Base-by-base conservation (phyloP, 371 early-diverging fungal genomes). In the Rhizopus delemar region DNA sequence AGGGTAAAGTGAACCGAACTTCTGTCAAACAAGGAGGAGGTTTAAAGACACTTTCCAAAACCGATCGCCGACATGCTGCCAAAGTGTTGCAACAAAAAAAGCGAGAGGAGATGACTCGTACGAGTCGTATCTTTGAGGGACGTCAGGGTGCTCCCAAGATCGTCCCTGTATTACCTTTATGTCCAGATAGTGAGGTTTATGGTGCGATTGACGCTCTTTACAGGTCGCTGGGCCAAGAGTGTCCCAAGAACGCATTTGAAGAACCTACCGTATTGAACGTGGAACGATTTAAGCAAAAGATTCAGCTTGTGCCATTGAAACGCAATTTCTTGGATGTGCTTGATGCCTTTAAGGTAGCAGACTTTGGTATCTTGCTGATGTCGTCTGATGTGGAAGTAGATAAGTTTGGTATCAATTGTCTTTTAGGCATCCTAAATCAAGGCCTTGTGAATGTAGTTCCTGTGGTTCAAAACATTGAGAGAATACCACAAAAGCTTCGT, bases 381-480 rank as follows among this genome's bases (percentile, higher is more conserved):
- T 93, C 94, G 6, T 92, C 95, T 5, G 82, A 86, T n/a, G 90
- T 83, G 7, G 96, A 97, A 68, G 97, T 98, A 4, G 98, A 97
- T 71, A 78, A 80, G 51, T 93, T 94, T 74, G 98, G 98, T 49
- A 88, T 90, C 71, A 81, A 78, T 62, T 83, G 86, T 56, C 66
- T 98, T 58, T 75, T 86, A 29, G 86, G 90, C 41, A 86, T 98
- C 51, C 90, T 91, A 69, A 84, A 90, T 45, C 95, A 94, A 71
- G 97, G 96, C 53, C 81, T 93, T 6, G 88, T 94, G 3, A 82
- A 86, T 7, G 80, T 87, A 13, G 78, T 91, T 9, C 80, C 86
- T 38, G 77, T 85, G 6, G 86, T 88, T 8, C 89, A 90, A 72
- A 84, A 92, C 51, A 67, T 96, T 36, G 86, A 88, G 22, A 61